A percentile compares a stretch with the other conserved stretches of the same genome.
phyloP scores from a whole-genome alignment of 768 basidiomycete species.

The Hygrocybe coccinea region DNA sequence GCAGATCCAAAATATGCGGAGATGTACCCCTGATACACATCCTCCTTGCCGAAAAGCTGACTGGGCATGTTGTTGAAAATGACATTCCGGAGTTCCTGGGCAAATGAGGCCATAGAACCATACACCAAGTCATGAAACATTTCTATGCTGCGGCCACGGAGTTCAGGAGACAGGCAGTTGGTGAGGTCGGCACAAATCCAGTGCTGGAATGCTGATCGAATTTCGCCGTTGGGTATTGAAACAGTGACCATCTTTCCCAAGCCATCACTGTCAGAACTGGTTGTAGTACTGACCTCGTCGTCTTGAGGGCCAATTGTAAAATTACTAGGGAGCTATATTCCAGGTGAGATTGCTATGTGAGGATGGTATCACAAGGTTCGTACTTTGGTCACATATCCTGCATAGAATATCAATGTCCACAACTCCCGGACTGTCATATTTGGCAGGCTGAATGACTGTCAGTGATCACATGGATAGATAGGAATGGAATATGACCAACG shows the following conservation, averaged over 20 bases:
- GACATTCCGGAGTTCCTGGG: neutral
- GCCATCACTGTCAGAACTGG: neutral
- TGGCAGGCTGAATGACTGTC: neutral
- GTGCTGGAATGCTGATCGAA: neutral
- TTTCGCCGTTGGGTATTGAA: neutral
- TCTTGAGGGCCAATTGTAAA: neutral
- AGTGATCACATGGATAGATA: neutral
- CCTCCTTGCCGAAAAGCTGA: neutral
- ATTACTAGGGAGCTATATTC: neutral
- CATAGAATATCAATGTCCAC: constrained; percentile 4
- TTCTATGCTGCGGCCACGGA: neutral
- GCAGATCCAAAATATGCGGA: neutral
- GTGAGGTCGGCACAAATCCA: neutral
- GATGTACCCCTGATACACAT: neutral
- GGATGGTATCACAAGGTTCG: too few relatives aligned
- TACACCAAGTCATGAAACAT: neutral
- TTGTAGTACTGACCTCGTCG: neutral
- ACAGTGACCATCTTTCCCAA: neutral
- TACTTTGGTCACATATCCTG: constrained; percentile 2
- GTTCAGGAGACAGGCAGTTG: neutral
- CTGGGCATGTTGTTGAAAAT: neutral
- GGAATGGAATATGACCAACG: neutral
- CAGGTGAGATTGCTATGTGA: too few relatives aligned
- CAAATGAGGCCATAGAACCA: neutral
- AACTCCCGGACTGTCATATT: neutral